A percentile compares a stretch with the other conserved stretches of the same genome.
These are phyloP conservation scores for Diplodia mutila DNA, from an alignment of 2,329 filamentous ascomycete species.

Conservation along the genomic window DNA sequence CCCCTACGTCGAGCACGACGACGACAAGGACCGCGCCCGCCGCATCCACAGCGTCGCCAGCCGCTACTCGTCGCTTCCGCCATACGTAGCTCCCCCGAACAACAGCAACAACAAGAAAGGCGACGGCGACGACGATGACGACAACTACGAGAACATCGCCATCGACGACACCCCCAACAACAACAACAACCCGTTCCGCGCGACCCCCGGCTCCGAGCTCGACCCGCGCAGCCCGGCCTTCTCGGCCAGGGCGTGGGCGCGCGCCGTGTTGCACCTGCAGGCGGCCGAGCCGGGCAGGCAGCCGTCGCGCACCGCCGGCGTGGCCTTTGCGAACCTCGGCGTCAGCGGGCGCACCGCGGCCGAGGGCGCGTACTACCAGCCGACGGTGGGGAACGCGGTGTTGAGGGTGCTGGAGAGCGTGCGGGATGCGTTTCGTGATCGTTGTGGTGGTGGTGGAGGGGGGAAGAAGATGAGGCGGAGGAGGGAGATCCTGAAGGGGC, in stretches of 20 bases:
- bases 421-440: neutral
- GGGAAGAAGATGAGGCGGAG: slow-evolving; percentile 45
- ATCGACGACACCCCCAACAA: neutral
- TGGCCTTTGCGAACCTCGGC: slow-evolving; percentile 21
- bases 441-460: slow-evolving; percentile 57
- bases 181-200: slow-evolving; percentile 17
- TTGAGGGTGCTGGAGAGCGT: neutral
- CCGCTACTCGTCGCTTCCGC: slow-evolving; percentile 20
- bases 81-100: neutral
- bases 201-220: neutral
- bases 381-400: slow-evolving; percentile 6
- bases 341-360: neutral
- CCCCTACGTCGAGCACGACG: no score
- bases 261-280: slow-evolving; percentile 7
- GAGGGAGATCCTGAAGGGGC: slow-evolving; percentile 54
- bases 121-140: neutral
- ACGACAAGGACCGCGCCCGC: neutral
- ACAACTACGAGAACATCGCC: no score
- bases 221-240: slow-evolving; percentile 10
- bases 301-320: slow-evolving; percentile 11
- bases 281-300: neutral
- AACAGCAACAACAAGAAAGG: neutral
- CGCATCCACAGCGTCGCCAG: slow-evolving; percentile 8
- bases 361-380: neutral
- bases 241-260: slow-evolving; percentile 9